A percentile compares a stretch with the other conserved stretches of the same genome.
These are phyloP conservation scores for Macrolepiota albuminosa DNA, from an alignment of 768 basidiomycete species.

Conservation along the genomic window DNA sequence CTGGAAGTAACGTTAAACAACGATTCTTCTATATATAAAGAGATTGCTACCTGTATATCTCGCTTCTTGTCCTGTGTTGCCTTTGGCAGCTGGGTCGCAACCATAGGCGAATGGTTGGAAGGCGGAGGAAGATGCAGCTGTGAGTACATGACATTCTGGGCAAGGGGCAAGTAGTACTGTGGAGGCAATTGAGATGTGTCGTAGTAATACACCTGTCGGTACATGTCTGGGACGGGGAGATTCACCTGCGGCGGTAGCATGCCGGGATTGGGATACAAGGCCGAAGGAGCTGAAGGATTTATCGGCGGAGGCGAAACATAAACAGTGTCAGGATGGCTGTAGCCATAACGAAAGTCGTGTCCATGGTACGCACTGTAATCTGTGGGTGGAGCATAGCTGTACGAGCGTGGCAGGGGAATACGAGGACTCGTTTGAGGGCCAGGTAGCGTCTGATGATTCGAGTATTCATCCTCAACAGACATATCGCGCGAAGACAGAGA, in stretches of 20 bases:
- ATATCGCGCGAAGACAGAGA: constrained; percentile 51
- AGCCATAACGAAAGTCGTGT: constrained; percentile 48
- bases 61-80: constrained; percentile 51
- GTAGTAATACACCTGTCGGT: constrained; percentile 56
- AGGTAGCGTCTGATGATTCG: constrained; percentile 15
- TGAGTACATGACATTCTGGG: constrained; percentile 58
- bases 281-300: constrained; percentile 37
- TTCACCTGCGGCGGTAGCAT: constrained; percentile 11
- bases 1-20: constrained; percentile 6
- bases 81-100: constrained; percentile 42
- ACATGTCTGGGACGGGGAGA: constrained; percentile 31
- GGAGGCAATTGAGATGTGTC: constrained; percentile 43
- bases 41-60: constrained; percentile 42
- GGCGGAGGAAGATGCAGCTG: constrained; percentile 22
- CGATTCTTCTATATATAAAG: background rate
- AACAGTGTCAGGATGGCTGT: constrained; percentile 44
- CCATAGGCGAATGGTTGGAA: constrained; percentile 43
- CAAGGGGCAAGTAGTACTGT: constrained; percentile 57
- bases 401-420: constrained; percentile 41
- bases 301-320: constrained; percentile 43
- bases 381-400: constrained; percentile 42
- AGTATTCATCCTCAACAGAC: constrained; percentile 24
- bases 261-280: constrained; percentile 37
- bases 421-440: constrained; percentile 26
- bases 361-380: constrained; percentile 62